phyloP scores from a whole-genome alignment of 148 eudicot species.

The Rhododendron kiyosumense region DNA sequence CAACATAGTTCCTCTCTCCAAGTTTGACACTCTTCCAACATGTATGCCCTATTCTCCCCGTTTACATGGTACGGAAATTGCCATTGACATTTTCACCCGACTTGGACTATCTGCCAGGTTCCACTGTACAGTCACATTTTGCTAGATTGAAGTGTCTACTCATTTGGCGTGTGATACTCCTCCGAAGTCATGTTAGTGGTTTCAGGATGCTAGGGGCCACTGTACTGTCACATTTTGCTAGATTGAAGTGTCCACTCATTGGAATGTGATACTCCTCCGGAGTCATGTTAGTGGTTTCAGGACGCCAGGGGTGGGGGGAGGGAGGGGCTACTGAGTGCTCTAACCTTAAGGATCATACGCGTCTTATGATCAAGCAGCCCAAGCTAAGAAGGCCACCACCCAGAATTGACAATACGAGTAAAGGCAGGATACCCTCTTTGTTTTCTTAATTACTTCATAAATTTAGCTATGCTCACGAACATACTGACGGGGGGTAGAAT shows the following conservation, averaged over 20 bases:
- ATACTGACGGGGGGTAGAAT: background rate
- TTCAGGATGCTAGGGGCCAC: background rate
- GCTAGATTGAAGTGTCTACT: background rate
- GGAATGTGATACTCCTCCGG: background rate
- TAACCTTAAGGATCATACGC: background rate
- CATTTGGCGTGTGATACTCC: background rate
- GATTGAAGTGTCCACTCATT: background rate
- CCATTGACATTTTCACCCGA: background rate
- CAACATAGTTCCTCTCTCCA: background rate
- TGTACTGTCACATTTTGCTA: background rate
- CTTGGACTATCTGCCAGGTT: background rate
- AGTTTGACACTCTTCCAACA: background rate
- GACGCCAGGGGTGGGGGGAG: background rate
- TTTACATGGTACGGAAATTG: background rate
- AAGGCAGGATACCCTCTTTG: background rate
- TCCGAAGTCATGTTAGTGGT: background rate
- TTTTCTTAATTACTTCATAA: background rate
- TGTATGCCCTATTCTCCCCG: background rate
- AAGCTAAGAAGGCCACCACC: background rate
- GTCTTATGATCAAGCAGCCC: background rate
- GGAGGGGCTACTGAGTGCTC: background rate
- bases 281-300: background rate
- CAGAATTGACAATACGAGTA: background rate
- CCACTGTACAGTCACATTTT: background rate
- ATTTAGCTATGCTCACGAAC: background rate